Evolutionary conservation across 2,329 filamentous ascomycete genomes (phyloP).

Genomic region (Aulographum hederae): DNA sequence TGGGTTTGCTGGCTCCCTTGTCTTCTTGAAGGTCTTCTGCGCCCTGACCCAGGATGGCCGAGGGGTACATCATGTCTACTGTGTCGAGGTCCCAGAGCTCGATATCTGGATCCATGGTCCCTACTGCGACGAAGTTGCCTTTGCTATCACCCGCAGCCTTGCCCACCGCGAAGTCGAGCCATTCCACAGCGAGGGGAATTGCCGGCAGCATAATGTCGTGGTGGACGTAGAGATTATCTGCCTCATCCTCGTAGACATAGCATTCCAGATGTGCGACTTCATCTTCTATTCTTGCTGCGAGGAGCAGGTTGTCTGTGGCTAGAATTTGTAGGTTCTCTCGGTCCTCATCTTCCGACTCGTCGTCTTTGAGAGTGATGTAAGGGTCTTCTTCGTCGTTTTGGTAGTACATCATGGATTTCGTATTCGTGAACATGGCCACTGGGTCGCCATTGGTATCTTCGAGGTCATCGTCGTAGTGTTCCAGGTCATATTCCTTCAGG

Average conservation of each 20-base stretch:
- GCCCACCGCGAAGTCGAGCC: slow-evolving; percentile 81
- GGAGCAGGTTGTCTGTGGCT: slow-evolving; percentile 77
- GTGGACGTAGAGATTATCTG: slow-evolving; percentile 95
- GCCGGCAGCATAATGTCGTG: slow-evolving; percentile 99
- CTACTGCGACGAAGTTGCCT: slow-evolving; percentile 87
- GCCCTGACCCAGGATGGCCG: slow-evolving; percentile 74
- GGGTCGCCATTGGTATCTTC: slow-evolving; percentile 48
- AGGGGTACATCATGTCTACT: slow-evolving; percentile 95
- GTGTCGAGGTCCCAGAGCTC: slow-evolving; percentile 96
- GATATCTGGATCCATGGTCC: slow-evolving; percentile 96
- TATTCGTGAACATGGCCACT: slow-evolving; percentile 87
- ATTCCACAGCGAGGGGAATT: slow-evolving; percentile 88
- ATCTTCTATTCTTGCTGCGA: slow-evolving; percentile 89
- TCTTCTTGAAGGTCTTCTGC: slow-evolving; percentile 30
- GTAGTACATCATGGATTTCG: slow-evolving; percentile 87
- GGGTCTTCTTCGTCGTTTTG: slow-evolving; percentile 88
- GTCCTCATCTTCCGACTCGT: slow-evolving; percentile 66
- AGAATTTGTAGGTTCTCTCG: slow-evolving; percentile 86
- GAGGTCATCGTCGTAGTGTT: slow-evolving; percentile 82
- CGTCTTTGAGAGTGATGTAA: slow-evolving; percentile 73
- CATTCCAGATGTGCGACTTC: slow-evolving; percentile 93
- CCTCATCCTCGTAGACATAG: slow-evolving; percentile 90
- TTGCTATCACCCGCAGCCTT: slow-evolving; percentile 47
- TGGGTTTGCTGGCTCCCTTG: slow-evolving; percentile 41
- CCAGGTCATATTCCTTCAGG: slow-evolving; percentile 87